phyloP scores from a whole-genome alignment of 306 rosid species.

The Leucaena leucocephala region DNA sequence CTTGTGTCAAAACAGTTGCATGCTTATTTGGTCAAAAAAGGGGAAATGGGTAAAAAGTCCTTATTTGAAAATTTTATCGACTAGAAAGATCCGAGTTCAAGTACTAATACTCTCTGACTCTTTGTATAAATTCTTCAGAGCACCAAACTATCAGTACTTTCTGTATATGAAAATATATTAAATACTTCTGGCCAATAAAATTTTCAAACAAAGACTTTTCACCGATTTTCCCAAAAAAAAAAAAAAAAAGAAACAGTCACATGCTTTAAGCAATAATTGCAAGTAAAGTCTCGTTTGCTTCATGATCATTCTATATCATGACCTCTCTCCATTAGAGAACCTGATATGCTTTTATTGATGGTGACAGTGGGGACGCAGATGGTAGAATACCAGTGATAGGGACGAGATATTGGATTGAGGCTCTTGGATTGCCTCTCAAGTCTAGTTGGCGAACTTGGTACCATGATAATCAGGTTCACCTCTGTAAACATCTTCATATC shows the following conservation, averaged over 20 bases:
- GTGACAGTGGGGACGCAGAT: conserved; percentile 59
- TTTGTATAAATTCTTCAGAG: too few species aligned
- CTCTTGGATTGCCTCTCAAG: conserved; percentile 50
- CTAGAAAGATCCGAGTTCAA: too few species aligned
- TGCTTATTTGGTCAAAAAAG: not conserved
- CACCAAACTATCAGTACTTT: too few species aligned
- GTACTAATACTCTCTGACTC: too few species aligned
- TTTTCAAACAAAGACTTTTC: too few species aligned
- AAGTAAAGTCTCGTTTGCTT: not conserved
- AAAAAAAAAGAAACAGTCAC: too few species aligned
- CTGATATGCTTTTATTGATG: not conserved
- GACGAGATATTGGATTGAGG: conserved; percentile 57
- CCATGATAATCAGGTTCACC: conserved; percentile 46
- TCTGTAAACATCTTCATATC: not conserved
- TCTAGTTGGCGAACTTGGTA: conserved; percentile 59
- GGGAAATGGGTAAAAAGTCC: too few species aligned
- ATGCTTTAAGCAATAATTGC: conserved; percentile 1
- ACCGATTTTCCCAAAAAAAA: too few species aligned
- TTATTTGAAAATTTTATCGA: too few species aligned
- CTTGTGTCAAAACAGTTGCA: conserved; percentile 36
- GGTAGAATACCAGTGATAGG: conserved; percentile 60
- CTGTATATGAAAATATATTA: too few species aligned
- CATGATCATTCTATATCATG: conserved; percentile 24
- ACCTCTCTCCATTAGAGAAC: conserved; percentile 1
- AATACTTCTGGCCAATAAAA: too few species aligned